Percentiles rank a stretch among this genome's conserved stretches.
Evolutionary conservation across 768 basidiomycete genomes (phyloP).

Genomic region (Lactifluus pinguis): DNA sequence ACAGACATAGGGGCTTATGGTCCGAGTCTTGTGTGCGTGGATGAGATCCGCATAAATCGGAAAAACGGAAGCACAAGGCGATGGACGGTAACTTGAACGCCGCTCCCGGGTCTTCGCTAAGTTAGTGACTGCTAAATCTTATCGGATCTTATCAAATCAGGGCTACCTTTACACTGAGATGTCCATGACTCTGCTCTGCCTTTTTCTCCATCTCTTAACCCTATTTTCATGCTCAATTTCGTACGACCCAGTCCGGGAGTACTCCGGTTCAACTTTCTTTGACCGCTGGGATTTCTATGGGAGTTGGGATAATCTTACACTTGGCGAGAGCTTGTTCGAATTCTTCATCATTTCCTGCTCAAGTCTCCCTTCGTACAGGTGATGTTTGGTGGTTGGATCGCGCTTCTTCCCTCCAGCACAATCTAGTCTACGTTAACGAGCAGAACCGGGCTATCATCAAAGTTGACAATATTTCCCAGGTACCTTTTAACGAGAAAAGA

Average conservation of each 20-base stretch:
- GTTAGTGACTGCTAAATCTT: too few relatives aligned
- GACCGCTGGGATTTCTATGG: conserved; percentile 38
- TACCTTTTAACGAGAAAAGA: conserved; percentile 42
- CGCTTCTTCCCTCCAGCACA: conserved; percentile 36
- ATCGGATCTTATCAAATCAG: too few relatives aligned
- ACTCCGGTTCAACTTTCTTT: conserved; percentile 37
- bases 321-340: conserved; percentile 22
- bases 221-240: neutral
- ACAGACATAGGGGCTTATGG: too few relatives aligned
- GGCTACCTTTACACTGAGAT: neutral
- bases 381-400: conserved; percentile 53
- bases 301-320: conserved; percentile 32
- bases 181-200: neutral
- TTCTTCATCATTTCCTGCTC: neutral
- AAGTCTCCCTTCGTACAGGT: conserved; percentile 30
- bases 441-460: conserved; percentile 60
- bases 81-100: too few relatives aligned
- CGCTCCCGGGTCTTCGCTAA: too few relatives aligned
- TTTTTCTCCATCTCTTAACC: neutral
- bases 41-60: too few relatives aligned
- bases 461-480: conserved; percentile 61
- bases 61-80: too few relatives aligned
- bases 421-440: conserved; percentile 50
- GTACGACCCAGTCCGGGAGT: conserved; percentile 31
- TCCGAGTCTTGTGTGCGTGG: too few relatives aligned